A percentile compares a stretch with the other conserved stretches of the same genome.
phyloP scores from a whole-genome alignment of 179 eudicot genomes.

The Corrigiola litoralis region DNA sequence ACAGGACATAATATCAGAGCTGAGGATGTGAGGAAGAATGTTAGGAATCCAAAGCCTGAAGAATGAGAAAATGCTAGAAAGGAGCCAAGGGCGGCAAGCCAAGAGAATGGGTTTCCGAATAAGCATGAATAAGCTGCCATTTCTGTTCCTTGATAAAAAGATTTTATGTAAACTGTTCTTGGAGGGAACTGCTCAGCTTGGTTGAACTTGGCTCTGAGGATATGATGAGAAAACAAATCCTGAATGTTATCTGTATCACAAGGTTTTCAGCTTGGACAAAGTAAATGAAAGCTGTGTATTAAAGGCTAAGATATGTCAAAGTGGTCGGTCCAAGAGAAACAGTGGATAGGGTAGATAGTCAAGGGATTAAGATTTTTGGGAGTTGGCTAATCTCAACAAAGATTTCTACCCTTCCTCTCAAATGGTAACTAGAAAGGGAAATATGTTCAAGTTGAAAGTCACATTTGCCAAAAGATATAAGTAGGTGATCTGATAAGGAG shows the following conservation, averaged over 20 bases:
- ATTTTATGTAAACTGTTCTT: not conserved
- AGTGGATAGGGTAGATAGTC: not conserved
- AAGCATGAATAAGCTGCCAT: constrained; percentile 25
- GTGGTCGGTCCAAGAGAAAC: not conserved
- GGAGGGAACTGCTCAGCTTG: not conserved
- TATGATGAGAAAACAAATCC: too few relatives aligned
- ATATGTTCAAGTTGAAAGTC: not conserved
- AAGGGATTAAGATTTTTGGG: not conserved
- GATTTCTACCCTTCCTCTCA: too few relatives aligned
- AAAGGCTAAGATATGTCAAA: not conserved
- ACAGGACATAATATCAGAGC: constrained; percentile 29
- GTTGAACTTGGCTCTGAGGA: not conserved
- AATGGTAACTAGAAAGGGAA: too few relatives aligned
- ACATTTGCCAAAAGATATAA: constrained; percentile 14
- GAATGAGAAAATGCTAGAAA: constrained; percentile 26
- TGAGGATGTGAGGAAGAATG: constrained; percentile 31
- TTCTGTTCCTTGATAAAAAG: not conserved
- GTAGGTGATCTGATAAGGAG: not conserved
- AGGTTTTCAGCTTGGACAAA: too few relatives aligned
- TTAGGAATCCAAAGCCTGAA: constrained; percentile 19
- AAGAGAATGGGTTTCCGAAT: constrained; percentile 29
- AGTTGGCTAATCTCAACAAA: not conserved
- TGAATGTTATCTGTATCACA: too few relatives aligned
- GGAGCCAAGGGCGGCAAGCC: constrained; percentile 36
- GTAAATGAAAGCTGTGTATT: too few relatives aligned